phyloP scores from a whole-genome alignment of 208 protist species.

The Wallacemonas sp. region DNA sequence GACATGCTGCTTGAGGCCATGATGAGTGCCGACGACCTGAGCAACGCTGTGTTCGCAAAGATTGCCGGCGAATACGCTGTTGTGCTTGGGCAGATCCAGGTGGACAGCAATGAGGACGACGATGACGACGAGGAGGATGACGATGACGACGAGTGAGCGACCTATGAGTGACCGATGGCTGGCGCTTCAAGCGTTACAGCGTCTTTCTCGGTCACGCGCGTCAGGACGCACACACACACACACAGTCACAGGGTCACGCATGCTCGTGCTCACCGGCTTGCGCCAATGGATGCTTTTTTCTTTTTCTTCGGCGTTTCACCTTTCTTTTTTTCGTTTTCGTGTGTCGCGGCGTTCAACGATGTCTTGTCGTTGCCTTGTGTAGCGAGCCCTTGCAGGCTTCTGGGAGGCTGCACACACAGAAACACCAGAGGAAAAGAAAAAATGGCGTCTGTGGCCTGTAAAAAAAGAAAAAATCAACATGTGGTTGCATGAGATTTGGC shows the following conservation, averaged over 20 bases:
- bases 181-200: too few relatives aligned
- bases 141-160: constrained; percentile 31
- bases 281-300: neutral
- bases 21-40: constrained; percentile 39
- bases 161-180: neutral
- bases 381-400: too few relatives aligned
- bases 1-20: constrained; percentile 69
- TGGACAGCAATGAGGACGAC: constrained; percentile 43
- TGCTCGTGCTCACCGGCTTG: neutral
- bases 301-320: neutral
- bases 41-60: constrained; percentile 62
- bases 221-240: neutral
- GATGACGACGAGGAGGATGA: constrained; percentile 64
- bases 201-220: too few relatives aligned
- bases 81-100: constrained; percentile 32
- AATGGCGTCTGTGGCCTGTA: too few relatives aligned
- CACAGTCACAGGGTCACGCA: neutral
- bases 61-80: constrained; percentile 32
- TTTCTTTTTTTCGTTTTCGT: constrained; percentile 7
- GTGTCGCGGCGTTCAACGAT: neutral
- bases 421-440: too few relatives aligned
- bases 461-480: too few relatives aligned
- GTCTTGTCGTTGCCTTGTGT: constrained; percentile 21
- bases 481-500: too few relatives aligned
- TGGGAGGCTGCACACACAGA: too few relatives aligned